phyloP scores from a whole-genome alignment of 441 rosid species.

The Populus tomentosa region DNA sequence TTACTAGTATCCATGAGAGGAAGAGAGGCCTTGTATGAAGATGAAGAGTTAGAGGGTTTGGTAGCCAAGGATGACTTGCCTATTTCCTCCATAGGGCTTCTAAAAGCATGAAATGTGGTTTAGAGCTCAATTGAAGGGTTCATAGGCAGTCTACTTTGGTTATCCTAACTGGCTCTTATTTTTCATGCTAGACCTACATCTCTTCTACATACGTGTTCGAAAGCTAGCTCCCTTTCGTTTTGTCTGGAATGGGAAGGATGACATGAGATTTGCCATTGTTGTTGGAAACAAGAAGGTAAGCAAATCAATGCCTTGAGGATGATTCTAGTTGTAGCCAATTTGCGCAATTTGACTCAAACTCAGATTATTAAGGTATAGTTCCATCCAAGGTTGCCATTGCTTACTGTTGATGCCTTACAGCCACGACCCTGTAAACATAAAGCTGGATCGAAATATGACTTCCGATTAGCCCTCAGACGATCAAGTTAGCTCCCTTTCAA shows the following conservation, averaged over 20 bases:
- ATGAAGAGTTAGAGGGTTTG: conserved; percentile 27
- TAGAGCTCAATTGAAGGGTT: not conserved
- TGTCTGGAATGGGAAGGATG: not conserved
- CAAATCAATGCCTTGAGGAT: no score
- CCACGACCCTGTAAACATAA: no score
- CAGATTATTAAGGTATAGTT: no score
- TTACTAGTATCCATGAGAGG: not conserved
- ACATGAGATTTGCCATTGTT: no score
- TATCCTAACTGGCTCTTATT: conserved; percentile 30
- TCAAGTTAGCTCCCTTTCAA: no score
- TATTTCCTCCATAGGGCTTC: conserved; percentile 14
- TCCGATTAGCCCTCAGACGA: no score
- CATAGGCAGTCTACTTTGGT: conserved; percentile 29
- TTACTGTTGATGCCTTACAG: no score
- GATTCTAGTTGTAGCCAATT: no score
- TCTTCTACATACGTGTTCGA: conserved; percentile 17
- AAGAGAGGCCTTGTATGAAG: conserved; percentile 46
- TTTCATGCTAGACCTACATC: conserved; percentile 35
- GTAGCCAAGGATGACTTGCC: conserved; percentile 67
- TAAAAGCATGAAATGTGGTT: not conserved
- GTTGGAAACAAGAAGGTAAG: no score
- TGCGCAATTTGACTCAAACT: no score
- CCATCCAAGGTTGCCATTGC: no score
- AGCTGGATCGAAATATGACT: no score
- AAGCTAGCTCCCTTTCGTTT: not conserved